Evolutionary conservation across 83 land plant species (phyloP).

Genomic region (Isoetes engelmannii): DNA sequence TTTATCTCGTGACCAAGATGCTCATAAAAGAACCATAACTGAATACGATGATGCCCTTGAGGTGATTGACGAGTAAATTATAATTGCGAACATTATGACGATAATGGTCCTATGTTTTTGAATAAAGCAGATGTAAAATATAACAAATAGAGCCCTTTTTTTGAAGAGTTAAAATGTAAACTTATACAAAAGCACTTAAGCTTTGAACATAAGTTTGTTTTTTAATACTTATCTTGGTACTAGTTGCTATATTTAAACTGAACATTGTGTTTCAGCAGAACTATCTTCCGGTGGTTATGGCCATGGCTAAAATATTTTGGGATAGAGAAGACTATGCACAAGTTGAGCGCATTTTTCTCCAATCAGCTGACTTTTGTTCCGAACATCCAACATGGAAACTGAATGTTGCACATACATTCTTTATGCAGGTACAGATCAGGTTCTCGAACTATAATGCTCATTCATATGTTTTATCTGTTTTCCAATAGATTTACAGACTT

Average conservation of each 20-base stretch:
- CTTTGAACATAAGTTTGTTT: neutral
- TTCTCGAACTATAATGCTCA: too few species aligned
- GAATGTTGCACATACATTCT: conserved; percentile 39
- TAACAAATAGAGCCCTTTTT: neutral
- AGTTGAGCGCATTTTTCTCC: conserved; percentile 35
- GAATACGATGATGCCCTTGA: conserved; percentile 31
- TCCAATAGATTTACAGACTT: neutral
- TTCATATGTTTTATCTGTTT: neutral
- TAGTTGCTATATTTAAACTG: neutral
- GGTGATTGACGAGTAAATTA: conserved; percentile 11
- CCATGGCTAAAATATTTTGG: conserved; percentile 46
- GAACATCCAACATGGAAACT: conserved; percentile 35
- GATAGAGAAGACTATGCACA: conserved; percentile 37
- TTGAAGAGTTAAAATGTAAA: neutral
- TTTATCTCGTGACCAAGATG: conserved; percentile 26
- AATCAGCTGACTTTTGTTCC: conserved; percentile 36
- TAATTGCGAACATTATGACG: too few species aligned
- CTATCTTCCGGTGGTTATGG: conserved; percentile 38
- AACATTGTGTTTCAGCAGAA: conserved; percentile 16
- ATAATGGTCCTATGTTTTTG: too few species aligned
- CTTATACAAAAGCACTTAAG: neutral
- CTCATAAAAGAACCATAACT: conserved; percentile 23
- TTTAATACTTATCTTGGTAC: neutral
- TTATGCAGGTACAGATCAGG: conserved; percentile 28
- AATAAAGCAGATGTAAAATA: neutral